A percentile compares a stretch with the other conserved stretches of the same genome.
These are phyloP conservation scores for Solioccasus polychromus DNA, from an alignment of 768 basidiomycete species.

Conservation along the genomic window DNA sequence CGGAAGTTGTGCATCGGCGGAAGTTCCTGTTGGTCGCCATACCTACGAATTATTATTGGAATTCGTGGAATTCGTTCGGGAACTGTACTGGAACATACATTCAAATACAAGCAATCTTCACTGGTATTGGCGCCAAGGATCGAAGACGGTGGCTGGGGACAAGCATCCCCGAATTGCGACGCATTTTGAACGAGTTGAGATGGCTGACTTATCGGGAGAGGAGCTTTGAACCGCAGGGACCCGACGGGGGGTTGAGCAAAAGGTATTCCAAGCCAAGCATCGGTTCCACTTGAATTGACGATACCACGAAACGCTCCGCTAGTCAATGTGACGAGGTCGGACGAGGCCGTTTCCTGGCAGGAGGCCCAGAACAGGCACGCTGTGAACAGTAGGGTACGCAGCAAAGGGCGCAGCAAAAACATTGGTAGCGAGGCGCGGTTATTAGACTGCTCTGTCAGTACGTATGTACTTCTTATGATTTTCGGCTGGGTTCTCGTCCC, in stretches of 20 bases:
- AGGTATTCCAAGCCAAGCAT: constrained; percentile 61
- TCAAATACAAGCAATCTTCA: constrained; percentile 57
- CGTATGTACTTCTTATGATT: too few relatives aligned
- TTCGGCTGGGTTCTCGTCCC: too few relatives aligned
- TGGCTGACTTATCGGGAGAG: constrained; percentile 38
- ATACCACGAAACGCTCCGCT: constrained; percentile 50
- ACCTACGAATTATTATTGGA: constrained; percentile 4
- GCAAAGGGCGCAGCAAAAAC: neutral
- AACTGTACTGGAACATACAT: constrained; percentile 31
- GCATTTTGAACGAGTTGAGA: constrained; percentile 39
- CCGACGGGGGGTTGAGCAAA: constrained; percentile 59
- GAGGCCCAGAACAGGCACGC: neutral
- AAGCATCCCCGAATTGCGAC: constrained; percentile 51
- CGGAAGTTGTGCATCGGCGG: constrained; percentile 5
- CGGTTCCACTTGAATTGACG: constrained; percentile 40
- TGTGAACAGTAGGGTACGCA: neutral
- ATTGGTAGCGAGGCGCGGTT: neutral
- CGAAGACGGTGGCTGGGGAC: constrained; percentile 43
- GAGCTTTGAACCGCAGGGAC: constrained; percentile 53
- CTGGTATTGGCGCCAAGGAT: constrained; percentile 41
- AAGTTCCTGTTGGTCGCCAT: constrained; percentile 15
- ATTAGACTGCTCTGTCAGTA: neutral
- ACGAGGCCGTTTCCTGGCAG: neutral
- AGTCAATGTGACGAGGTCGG: constrained; percentile 36
- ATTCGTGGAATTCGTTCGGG: neutral